A percentile compares a stretch with the other conserved stretches of the same genome.
Evolutionary conservation across 306 rosid species (phyloP).

Genomic region (Rosa multiflora): DNA sequence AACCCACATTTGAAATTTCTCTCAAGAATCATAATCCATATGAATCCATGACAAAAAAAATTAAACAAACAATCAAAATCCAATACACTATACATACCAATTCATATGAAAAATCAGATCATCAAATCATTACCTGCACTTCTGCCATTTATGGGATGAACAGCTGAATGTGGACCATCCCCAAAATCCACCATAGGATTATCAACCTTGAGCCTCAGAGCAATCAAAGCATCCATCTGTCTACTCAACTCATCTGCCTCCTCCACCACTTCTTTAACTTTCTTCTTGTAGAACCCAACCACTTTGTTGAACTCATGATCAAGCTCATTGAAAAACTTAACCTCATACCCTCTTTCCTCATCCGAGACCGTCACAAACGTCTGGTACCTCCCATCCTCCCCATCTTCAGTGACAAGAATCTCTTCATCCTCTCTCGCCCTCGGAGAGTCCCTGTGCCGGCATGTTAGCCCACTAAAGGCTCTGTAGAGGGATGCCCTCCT

Average conservation of each 20-base stretch:
- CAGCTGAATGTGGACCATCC: constrained; percentile 25
- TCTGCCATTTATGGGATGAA: constrained; percentile 21
- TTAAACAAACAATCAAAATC: background rate
- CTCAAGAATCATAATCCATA: background rate
- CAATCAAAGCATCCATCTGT: constrained; percentile 75
- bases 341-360: constrained; percentile 51
- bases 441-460: constrained; percentile 35
- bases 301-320: constrained; percentile 80
- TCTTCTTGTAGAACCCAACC: constrained; percentile 46
- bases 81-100: background rate
- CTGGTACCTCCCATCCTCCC: constrained; percentile 39
- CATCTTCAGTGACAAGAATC: constrained; percentile 43
- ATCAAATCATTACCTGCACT: constrained; percentile 33
- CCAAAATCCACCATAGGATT: constrained; percentile 34
- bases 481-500: constrained; percentile 54
- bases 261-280: constrained; percentile 44
- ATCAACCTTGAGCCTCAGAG: constrained; percentile 63
- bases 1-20: background rate
- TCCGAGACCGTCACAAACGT: constrained; percentile 46
- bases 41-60: background rate
- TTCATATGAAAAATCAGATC: background rate
- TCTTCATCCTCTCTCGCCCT: constrained; percentile 52
- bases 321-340: constrained; percentile 54
- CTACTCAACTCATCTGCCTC: constrained; percentile 72
- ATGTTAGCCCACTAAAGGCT: constrained; percentile 69